phyloP scores from a whole-genome alignment of 163 green algal species.

The Dunaliella salina region DNA sequence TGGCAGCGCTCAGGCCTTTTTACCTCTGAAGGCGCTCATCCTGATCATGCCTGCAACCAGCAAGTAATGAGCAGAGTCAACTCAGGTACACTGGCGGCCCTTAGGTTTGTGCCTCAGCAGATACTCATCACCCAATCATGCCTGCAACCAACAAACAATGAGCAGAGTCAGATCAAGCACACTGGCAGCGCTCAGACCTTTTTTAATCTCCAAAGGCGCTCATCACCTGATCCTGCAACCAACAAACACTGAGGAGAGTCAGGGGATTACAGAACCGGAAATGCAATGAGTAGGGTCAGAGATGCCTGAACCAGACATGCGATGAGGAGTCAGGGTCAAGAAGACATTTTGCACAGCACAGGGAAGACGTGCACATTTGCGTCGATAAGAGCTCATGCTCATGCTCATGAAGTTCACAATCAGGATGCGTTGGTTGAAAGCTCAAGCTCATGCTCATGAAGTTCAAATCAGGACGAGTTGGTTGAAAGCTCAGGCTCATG shows the following conservation, averaged over 20 bases:
- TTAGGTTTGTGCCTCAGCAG: conserved; percentile 59
- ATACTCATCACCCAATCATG: conserved; percentile 20
- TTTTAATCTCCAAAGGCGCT: conserved; percentile 66
- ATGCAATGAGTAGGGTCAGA: too few relatives aligned
- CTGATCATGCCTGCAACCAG: background rate
- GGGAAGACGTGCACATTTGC: too few relatives aligned
- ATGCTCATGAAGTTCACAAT: too few relatives aligned
- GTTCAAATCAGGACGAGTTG: too few relatives aligned
- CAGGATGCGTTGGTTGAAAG: too few relatives aligned
- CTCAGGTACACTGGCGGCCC: conserved; percentile 35
- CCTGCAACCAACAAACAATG: background rate
- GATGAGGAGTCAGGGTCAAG: too few relatives aligned
- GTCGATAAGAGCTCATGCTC: too few relatives aligned
- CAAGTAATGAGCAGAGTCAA: conserved; percentile 28
- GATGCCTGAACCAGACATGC: too few relatives aligned
- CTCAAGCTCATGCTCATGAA: too few relatives aligned
- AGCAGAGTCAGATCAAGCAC: conserved; percentile 30
- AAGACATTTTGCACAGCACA: too few relatives aligned
- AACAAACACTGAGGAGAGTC: conserved; percentile 4
- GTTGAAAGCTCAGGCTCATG: too few relatives aligned
- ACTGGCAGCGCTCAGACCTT: conserved; percentile 41
- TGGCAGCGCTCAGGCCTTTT: conserved; percentile 42
- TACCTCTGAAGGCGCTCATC: conserved; percentile 61
- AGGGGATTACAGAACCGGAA: too few relatives aligned
- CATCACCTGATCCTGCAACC: background rate